Evolutionary conservation across 495 filamentous ascomycete genomes (phyloP).

Genomic region (Xylaria bambusicola): DNA sequence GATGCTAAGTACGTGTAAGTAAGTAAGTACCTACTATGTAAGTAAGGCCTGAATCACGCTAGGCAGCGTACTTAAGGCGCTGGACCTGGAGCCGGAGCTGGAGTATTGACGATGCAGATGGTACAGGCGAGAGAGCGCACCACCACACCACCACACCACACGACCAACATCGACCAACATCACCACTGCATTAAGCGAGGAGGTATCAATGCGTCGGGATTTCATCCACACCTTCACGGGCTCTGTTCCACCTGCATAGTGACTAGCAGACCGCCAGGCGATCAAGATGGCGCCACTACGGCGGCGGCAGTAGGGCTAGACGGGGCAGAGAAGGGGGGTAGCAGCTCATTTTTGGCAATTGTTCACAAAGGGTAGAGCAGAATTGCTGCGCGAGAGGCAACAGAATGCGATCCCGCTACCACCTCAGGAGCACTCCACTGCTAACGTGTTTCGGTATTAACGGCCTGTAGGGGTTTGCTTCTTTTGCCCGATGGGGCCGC

Average conservation of each 20-base stretch:
- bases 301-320: no score
- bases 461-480: conserved; percentile 9
- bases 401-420: conserved; percentile 13
- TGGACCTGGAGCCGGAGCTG: no score
- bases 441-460: conserved; percentile 10
- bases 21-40: no score
- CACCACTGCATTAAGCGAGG: not conserved
- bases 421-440: conserved; percentile 1
- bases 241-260: conserved; percentile 15
- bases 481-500: conserved; percentile 10
- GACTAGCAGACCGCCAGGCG: conserved; percentile 18
- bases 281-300: conserved; percentile 14
- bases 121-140: not conserved
- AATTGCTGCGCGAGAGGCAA: conserved; percentile 3
- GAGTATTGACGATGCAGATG: not conserved
- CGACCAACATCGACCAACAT: no score
- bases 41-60: no score
- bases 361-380: not conserved
- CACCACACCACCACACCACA: no score
- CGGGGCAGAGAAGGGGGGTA: no score
- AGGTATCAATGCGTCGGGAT: conserved; percentile 19
- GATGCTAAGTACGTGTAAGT: no score
- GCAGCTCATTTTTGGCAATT: not conserved
- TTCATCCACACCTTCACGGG: conserved; percentile 12
- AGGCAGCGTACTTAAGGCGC: no score